Evolutionary conservation across 306 rosid species (phyloP).

Genomic region (Cucumis cinereus): DNA sequence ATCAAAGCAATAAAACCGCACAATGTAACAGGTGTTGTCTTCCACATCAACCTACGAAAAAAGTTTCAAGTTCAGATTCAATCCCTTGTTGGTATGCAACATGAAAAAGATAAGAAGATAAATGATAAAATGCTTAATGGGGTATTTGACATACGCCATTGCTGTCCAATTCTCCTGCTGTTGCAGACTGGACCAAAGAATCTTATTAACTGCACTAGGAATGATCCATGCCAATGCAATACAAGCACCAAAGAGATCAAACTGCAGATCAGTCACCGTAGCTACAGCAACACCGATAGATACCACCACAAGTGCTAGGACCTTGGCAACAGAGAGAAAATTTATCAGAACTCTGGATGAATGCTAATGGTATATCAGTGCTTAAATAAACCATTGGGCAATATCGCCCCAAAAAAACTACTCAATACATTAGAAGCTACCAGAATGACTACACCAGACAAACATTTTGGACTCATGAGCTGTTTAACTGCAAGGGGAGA

Average conservation of each 20-base stretch:
- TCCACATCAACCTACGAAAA: slow-evolving; percentile 74
- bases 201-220: slow-evolving; percentile 73
- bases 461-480: neutral
- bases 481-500: neutral
- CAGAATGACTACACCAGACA: neutral
- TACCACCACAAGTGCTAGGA: slow-evolving; percentile 49
- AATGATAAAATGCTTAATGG: neutral
- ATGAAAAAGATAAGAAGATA: neutral
- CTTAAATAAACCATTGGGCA: neutral
- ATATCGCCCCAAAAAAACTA: neutral
- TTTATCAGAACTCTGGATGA: neutral
- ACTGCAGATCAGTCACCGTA: slow-evolving; percentile 73
- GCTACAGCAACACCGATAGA: slow-evolving; percentile 78
- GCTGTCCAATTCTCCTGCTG: slow-evolving; percentile 90
- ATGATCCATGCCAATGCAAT: slow-evolving; percentile 74
- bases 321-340: slow-evolving; percentile 25
- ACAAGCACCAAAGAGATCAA: slow-evolving; percentile 65
- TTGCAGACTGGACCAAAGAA: slow-evolving; percentile 80
- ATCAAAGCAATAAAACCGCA: slow-evolving; percentile 45
- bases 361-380: neutral
- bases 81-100: slow-evolving; percentile 4
- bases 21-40: slow-evolving; percentile 73
- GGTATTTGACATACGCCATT: slow-evolving; percentile 40
- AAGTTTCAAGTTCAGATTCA: slow-evolving; percentile 9
- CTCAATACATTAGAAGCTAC: neutral